Conservation (phyloP, 495 filamentous ascomycete genomes). For the Cenococcum geophilum region DNA sequence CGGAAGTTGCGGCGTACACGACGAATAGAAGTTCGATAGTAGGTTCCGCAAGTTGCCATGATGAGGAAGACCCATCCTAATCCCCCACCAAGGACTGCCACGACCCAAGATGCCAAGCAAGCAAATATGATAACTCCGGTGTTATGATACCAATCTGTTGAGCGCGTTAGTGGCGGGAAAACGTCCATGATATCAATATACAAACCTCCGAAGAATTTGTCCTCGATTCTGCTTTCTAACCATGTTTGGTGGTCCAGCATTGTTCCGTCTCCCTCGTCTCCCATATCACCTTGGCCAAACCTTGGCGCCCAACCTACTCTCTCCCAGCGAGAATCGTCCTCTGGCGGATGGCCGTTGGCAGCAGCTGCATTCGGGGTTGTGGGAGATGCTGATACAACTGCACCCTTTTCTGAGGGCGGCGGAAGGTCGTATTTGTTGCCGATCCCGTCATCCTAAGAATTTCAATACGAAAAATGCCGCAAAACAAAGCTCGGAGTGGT, state of each 20-base stretch:
- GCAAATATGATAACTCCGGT: constrained; percentile 87
- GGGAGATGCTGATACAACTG: constrained; percentile 43
- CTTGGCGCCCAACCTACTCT: constrained; percentile 83
- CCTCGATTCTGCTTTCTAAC: constrained; percentile 76
- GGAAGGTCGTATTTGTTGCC: constrained; percentile 74
- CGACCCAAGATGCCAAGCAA: constrained; percentile 81
- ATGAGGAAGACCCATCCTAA: constrained; percentile 88
- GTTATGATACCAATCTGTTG: constrained; percentile 95
- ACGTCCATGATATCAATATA: constrained; percentile 1
- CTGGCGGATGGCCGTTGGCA: constrained; percentile 45
- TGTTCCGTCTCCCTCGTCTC: constrained; percentile 53
- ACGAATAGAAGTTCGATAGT: constrained; percentile 92
- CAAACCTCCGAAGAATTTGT: constrained; percentile 86
- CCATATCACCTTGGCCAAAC: constrained; percentile 54
- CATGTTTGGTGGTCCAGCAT: constrained; percentile 81
- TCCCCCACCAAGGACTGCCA: constrained; percentile 83
- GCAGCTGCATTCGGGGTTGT: constrained; percentile 40
- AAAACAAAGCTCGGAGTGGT: background rate
- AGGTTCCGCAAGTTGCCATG: constrained; percentile 86
- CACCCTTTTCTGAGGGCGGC: constrained; percentile 62
- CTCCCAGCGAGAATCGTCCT: constrained; percentile 54
- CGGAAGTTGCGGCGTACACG: constrained; percentile 92
- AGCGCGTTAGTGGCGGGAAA: constrained; percentile 11
- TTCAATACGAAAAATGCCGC: constrained; percentile 12
- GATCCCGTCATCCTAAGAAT: constrained; percentile 54